phyloP scores from a whole-genome alignment of 257 asterid species.

The Echium plantagineum region DNA sequence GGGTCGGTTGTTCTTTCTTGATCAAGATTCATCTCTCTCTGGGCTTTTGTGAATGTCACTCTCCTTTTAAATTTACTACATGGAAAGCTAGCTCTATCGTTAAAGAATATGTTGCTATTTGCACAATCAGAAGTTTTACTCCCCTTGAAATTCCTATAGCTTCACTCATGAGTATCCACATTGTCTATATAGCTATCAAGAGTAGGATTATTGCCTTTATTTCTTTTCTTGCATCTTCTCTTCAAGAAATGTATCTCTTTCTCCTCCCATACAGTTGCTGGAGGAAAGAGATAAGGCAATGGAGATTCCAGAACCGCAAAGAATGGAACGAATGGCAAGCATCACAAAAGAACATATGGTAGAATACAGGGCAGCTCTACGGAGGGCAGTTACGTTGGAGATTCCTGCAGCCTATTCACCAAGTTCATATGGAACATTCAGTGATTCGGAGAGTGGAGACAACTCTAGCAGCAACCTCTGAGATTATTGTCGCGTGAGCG shows the following conservation, averaged over 20 bases:
- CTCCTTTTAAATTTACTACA: neutral
- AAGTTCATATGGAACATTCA: conserved; percentile 68
- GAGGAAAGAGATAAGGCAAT: conserved; percentile 46
- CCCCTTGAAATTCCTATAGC: neutral
- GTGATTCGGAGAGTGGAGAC: conserved; percentile 36
- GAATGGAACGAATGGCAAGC: conserved; percentile 65
- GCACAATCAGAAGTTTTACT: neutral
- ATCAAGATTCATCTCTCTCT: no score
- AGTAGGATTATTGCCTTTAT: neutral
- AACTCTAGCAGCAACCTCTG: conserved; percentile 22
- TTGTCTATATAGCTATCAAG: neutral
- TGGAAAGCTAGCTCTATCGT: no score
- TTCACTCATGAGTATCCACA: neutral
- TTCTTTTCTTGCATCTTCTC: neutral
- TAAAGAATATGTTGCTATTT: no score
- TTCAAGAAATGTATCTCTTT: conserved; percentile 8
- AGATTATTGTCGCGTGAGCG: neutral
- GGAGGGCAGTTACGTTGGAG: conserved; percentile 69
- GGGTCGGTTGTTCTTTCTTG: no score
- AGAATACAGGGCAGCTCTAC: conserved; percentile 70
- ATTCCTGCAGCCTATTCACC: conserved; percentile 67
- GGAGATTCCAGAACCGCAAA: conserved; percentile 63
- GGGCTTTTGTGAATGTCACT: no score
- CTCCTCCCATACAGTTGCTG: conserved; percentile 38
- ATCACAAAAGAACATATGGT: conserved; percentile 63